These are phyloP conservation scores for Apium graveolens DNA, from an alignment of 129 eudicot species.

Conservation along the genomic window DNA sequence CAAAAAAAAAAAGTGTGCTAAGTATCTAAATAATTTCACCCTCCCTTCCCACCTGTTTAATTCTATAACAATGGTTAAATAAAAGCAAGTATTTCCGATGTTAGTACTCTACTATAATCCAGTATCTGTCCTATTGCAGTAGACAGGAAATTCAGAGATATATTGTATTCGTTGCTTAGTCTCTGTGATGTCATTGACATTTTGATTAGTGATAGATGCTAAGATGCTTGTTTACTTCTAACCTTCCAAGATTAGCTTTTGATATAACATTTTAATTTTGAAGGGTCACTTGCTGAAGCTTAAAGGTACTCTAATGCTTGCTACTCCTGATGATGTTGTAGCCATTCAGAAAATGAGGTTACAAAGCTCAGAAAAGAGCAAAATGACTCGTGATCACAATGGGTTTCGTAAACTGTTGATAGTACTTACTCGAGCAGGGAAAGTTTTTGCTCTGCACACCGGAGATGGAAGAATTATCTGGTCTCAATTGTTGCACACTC, in stretches of 20 bases:
- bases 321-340: slow-evolving; percentile 80
- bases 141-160: neutral
- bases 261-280: slow-evolving; percentile 14
- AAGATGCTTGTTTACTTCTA: neutral
- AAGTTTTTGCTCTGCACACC: slow-evolving; percentile 82
- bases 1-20: too few relatives aligned
- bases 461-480: slow-evolving; percentile 97
- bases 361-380: slow-evolving; percentile 80
- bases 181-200: neutral
- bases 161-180: neutral
- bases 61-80: neutral
- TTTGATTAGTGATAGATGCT: neutral
- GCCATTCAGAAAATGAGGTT: slow-evolving; percentile 65
- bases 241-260: neutral
- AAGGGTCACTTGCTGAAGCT: slow-evolving; percentile 98
- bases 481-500: slow-evolving; percentile 62
- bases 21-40: neutral
- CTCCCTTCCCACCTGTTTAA: neutral
- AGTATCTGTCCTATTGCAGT: neutral
- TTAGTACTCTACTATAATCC: neutral
- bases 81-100: neutral
- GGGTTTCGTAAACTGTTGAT: slow-evolving; percentile 84
- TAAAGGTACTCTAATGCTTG: slow-evolving; percentile 94
- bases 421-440: slow-evolving; percentile 85
- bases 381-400: slow-evolving; percentile 93